These are phyloP conservation scores for Penicillium sp. DNA, from an alignment of 2,329 filamentous ascomycete species.

Conservation along the genomic window DNA sequence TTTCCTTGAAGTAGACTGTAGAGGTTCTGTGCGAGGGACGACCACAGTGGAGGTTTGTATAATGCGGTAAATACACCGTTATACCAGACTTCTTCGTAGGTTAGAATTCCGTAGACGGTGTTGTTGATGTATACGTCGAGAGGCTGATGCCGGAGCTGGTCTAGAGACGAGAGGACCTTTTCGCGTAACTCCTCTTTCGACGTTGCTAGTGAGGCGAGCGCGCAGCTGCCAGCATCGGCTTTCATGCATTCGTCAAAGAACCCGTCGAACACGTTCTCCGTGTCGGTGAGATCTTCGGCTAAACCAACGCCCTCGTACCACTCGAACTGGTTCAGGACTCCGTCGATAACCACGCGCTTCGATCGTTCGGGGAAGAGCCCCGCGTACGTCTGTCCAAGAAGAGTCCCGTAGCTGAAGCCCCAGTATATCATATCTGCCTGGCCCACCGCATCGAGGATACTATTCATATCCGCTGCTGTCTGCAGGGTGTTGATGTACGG, in stretches of 20 bases:
- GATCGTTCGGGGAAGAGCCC: constrained; percentile 38
- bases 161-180: constrained; percentile 1
- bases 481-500: constrained; percentile 52
- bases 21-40: constrained; percentile 2
- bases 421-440: constrained; percentile 43
- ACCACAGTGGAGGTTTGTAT: constrained; percentile 5
- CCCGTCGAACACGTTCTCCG: constrained; percentile 18
- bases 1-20: constrained; percentile 10
- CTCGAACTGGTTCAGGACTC: constrained; percentile 28
- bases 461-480: constrained; percentile 54
- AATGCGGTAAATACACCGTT: constrained; percentile 23
- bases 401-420: constrained; percentile 44
- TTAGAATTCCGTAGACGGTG: constrained; percentile 18
- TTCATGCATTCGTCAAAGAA: constrained; percentile 14
- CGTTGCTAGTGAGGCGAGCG: background rate
- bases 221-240: background rate
- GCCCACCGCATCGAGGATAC: constrained; percentile 48
- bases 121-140: constrained; percentile 25
- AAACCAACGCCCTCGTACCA: constrained; percentile 20
- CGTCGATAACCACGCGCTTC: constrained; percentile 24
- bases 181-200: constrained; percentile 5
- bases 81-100: constrained; percentile 14
- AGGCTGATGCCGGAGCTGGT: constrained; percentile 10
- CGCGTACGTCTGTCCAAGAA: constrained; percentile 46
- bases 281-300: constrained; percentile 17